Evolutionary conservation across 495 filamentous ascomycete species (phyloP), one percentile per base, ranked within the genome.

Genomic region (Hypoxylon lenormandii): DNA sequence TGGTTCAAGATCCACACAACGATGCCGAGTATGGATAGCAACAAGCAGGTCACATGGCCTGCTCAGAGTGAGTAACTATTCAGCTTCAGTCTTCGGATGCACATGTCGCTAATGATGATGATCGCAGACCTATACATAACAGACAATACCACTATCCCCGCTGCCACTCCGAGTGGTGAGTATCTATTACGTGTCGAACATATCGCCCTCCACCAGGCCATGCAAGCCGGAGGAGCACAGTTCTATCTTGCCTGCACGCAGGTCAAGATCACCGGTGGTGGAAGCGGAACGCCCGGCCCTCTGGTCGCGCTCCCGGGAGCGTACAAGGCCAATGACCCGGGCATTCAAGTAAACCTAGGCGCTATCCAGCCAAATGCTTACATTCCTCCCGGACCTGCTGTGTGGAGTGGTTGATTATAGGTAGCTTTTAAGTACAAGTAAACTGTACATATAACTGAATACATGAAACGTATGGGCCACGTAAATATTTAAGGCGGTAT

Each of bases 141-240:
- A n/a, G 70, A 78, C 19, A 82, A 81, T 42, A 78, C 84, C 23
- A 84, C 74, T 15, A 81, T 85, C 59, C 84, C 83, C 0, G 37
- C 74, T 5, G 61, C 57, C 18, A 79, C 79, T 1, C 82, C 83
- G 0, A 60, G 75, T 15, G 85, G 85, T 36, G 80, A 85, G 28
- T 88, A 88, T 58, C 82, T 89, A 10, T 72, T 87, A n/a, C 81
- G 85, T 22, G 82, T 82, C 2, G 86, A 88, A 67, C 82, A 85
- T 16, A 83, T 87, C 48, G 83, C 81, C 1, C 72, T 85, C 13
- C 82, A 86, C 64, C 73, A 78, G 57, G 84, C 82, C 5, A 71
- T 58, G 63, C 62, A 72, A 33, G 49, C 66, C 69, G 12, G 79
- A 79, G 79, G 80, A 51, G 80, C 85, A 0, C 84, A 86, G 73